Conservation (phyloP, 345 rosid genomes). For the Camelina sativa region DNA sequence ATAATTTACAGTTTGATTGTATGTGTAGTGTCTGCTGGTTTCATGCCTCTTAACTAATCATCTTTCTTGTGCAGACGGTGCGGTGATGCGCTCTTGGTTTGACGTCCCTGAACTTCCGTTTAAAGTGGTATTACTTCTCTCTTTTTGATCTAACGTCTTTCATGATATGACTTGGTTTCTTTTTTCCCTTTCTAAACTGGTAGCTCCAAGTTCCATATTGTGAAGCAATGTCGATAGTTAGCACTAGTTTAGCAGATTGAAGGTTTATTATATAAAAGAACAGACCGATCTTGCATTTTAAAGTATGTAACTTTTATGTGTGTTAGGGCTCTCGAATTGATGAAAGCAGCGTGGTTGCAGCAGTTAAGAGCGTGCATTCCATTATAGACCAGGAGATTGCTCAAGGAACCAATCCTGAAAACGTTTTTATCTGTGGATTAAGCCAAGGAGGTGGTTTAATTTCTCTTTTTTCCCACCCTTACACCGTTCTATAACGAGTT, state of each 20-base stretch:
- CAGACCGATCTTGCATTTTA: not conserved
- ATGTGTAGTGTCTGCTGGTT: not conserved
- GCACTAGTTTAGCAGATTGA: not conserved
- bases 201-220: not conserved
- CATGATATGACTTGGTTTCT: not conserved
- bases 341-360: conserved; percentile 67
- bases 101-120: conserved; percentile 79
- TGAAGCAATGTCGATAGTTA: not conserved
- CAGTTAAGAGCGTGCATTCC: conserved; percentile 69
- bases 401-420: conserved; percentile 63
- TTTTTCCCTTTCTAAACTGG: not conserved
- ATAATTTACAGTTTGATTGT: too few species aligned
- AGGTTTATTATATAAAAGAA: not conserved
- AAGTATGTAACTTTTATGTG: conserved; percentile 14
- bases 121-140: conserved; percentile 51
- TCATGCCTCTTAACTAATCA: not conserved
- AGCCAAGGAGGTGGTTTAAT: conserved; percentile 92
- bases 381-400: conserved; percentile 78
- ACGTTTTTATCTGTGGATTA: conserved; percentile 76
- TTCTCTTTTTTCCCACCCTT: conserved; percentile 21
- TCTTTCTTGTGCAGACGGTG: conserved; percentile 58
- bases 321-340: conserved; percentile 70
- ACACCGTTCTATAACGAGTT: not conserved
- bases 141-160: not conserved
- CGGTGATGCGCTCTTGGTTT: conserved; percentile 88